These are phyloP conservation scores for Cichorium intybus DNA, from an alignment of 140 eudicot species.

Conservation along the genomic window DNA sequence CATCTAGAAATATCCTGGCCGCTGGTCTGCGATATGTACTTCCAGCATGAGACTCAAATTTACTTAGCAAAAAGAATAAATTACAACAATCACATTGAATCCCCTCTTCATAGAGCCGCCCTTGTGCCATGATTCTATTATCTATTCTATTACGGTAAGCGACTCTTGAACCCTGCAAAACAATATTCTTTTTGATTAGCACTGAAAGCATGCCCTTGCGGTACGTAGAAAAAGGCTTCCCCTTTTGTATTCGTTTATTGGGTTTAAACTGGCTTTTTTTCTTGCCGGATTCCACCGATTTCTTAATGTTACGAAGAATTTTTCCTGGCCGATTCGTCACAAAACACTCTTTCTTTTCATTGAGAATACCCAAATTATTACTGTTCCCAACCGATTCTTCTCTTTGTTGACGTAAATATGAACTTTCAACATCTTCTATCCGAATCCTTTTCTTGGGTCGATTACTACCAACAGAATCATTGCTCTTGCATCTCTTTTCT, in stretches of 20 bases:
- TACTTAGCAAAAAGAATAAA: conserved; percentile 37
- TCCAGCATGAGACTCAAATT: conserved; percentile 83
- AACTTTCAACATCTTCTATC: conserved; percentile 22
- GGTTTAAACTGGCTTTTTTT: neutral
- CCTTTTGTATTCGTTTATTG: conserved; percentile 13
- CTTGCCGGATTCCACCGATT: neutral
- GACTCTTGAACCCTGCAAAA: conserved; percentile 41
- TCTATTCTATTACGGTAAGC: conserved; percentile 36
- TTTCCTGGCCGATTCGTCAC: neutral
- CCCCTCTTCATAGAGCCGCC: conserved; percentile 54
- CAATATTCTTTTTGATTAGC: conserved; percentile 41
- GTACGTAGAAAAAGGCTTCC: neutral
- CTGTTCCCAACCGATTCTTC: neutral
- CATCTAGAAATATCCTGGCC: conserved; percentile 53
- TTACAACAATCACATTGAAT: conserved; percentile 67
- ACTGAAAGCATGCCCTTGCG: conserved; percentile 33
- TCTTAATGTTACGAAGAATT: neutral
- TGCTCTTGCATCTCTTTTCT: neutral
- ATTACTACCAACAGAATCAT: neutral
- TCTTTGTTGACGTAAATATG: neutral
- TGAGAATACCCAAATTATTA: neutral
- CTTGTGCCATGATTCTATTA: conserved; percentile 36
- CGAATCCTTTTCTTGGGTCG: conserved; percentile 13
- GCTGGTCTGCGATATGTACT: conserved; percentile 61
- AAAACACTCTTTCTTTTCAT: neutral